These are phyloP conservation scores for Fusarium udum DNA, from an alignment of 2,329 filamentous ascomycete species.

Conservation along the genomic window DNA sequence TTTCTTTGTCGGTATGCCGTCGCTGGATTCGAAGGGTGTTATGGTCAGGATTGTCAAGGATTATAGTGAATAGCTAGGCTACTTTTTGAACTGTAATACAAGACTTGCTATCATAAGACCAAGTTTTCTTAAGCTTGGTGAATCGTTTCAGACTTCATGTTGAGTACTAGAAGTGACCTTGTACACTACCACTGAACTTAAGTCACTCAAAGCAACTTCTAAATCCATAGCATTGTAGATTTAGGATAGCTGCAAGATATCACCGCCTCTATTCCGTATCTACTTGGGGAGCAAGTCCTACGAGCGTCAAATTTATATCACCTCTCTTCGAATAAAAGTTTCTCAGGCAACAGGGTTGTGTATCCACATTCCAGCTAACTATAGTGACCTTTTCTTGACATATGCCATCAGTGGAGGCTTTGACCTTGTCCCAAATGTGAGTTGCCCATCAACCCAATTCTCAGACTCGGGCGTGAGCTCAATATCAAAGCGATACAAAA, in stretches of 20 bases:
- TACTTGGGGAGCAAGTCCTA: too few species aligned
- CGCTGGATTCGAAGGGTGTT: neutral
- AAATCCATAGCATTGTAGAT: accelerated
- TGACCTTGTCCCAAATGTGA: neutral
- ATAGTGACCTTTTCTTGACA: neutral
- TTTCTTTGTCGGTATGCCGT: neutral
- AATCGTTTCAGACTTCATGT: too few species aligned
- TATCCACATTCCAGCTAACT: accelerated
- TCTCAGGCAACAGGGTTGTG: accelerated
- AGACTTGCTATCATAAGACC: too few species aligned
- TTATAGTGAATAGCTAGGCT: neutral
- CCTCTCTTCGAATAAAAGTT: accelerated
- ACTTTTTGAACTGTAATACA: accelerated
- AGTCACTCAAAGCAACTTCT: neutral
- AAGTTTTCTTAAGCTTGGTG: accelerated
- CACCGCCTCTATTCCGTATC: too few species aligned
- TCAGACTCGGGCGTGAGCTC: neutral
- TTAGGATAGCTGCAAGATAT: too few species aligned
- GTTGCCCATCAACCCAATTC: neutral
- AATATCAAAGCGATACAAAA: neutral
- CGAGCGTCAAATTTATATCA: too few species aligned
- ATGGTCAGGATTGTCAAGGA: neutral
- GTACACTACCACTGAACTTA: accelerated
- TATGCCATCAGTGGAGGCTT: neutral
- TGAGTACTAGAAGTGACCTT: too few species aligned